These are phyloP conservation scores for Gnomoniopsis smithogilvyi DNA, from an alignment of 2,329 filamentous ascomycete species.

Conservation along the genomic window DNA sequence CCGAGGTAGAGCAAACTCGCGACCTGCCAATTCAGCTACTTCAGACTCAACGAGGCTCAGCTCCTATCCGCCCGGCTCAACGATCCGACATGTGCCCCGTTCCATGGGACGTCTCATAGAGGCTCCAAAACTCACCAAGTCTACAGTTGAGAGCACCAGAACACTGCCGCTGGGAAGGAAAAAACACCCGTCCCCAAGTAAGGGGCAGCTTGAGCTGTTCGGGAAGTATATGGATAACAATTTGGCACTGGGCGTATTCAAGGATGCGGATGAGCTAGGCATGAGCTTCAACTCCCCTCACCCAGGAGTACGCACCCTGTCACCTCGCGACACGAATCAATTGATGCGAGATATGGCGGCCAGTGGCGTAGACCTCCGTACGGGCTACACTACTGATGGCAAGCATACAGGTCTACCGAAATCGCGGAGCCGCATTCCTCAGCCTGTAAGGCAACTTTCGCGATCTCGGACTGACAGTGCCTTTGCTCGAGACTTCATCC, in stretches of 20 bases:
- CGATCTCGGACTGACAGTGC: slow-evolving; percentile 12
- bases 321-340: slow-evolving; percentile 28
- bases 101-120: slow-evolving; percentile 16
- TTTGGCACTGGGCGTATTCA: slow-evolving; percentile 8
- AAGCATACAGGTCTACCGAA: slow-evolving; percentile 1
- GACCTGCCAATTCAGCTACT: neutral
- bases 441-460: slow-evolving; percentile 18
- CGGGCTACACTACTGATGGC: slow-evolving; percentile 2
- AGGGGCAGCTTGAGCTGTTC: slow-evolving; percentile 36
- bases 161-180: slow-evolving; percentile 23
- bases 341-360: slow-evolving; percentile 15
- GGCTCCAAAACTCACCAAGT: neutral
- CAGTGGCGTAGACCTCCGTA: slow-evolving; percentile 1
- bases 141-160: neutral
- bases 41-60: slow-evolving; percentile 9
- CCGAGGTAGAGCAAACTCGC: neutral
- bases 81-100: slow-evolving; percentile 19
- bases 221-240: slow-evolving; percentile 16
- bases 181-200: slow-evolving; percentile 45
- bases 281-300: slow-evolving; percentile 13
- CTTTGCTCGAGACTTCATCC: slow-evolving; percentile 12
- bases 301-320: slow-evolving; percentile 12
- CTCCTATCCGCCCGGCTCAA: slow-evolving; percentile 17
- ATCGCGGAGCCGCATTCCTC: slow-evolving; percentile 21
- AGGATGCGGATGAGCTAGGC: slow-evolving; percentile 28